Base-by-base conservation (phyloP, 768 basidiomycete genomes). In the Tremella mesenterica region DNA sequence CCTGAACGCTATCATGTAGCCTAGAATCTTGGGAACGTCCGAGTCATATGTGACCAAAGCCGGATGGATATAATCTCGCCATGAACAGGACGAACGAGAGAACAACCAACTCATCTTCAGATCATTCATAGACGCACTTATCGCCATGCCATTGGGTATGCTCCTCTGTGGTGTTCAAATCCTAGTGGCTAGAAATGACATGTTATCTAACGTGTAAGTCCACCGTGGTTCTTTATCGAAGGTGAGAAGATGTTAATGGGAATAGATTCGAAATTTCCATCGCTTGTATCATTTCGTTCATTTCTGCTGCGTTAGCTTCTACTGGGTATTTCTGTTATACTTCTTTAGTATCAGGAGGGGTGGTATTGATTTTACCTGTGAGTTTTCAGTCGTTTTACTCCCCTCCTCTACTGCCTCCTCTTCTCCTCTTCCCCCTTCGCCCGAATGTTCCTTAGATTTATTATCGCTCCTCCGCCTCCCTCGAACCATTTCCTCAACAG, bases 201-300 rank as follows among this genome's bases (percentile, higher is more conserved):
- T 91, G 14, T 88, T 87, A 63, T 81, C 80, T 5, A 85, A 86
- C 52, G 81, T 90, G 27, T 89, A 86, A 53, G 86, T 87, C 81
- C 81, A 38, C 28, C 80, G 12, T 2, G 6, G 18, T 5, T n/a
- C n/a, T n/a, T n/a, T 25, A 9, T 16, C 10, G 8, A 8, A 38
- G 20, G 10, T 5, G 39, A 10, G 23, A 13, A 44, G 7, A 18
- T 25, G 34, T 39, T n/a, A 28, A 18, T 43, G 34, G n/a, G 27
- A 1, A 16, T 13, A 53, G 41, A 25, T 73, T 56, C 67, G 85
- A 83, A 61, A 87, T 90, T 56, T 85, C 84, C 12, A 79, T 88
- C 46, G 83, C 88, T 3, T 84, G 83, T 2, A 74, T 89, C 23
- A 79, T 86, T 70, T 86, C 86, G 50, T 90, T 91, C 73, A 52